Evolutionary conservation across 2,329 filamentous ascomycete species (phyloP).

Genomic region (Nannizziopsis arthrosporioides): DNA sequence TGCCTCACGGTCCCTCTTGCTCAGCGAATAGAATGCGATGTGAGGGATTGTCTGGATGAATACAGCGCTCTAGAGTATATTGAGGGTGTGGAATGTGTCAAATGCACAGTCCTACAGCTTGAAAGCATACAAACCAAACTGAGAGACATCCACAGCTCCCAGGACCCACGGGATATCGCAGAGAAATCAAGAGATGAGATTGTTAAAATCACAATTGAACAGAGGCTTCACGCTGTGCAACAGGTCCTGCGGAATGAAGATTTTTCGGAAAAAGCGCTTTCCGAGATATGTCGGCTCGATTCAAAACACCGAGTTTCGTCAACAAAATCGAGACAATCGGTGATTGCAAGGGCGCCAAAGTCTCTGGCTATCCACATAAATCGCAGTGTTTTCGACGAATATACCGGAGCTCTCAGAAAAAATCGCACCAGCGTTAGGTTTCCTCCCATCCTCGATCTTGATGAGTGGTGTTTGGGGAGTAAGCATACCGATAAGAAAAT

Average conservation of each 20-base stretch:
- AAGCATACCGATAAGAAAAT: conserved; percentile 19
- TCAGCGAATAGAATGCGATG: conserved; percentile 51
- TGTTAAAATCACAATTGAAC: conserved; percentile 31
- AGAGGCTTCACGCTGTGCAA: conserved; percentile 55
- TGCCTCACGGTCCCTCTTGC: conserved; percentile 80
- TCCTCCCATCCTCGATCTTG: conserved; percentile 60
- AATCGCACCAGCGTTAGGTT: conserved; percentile 72
- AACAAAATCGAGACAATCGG: conserved; percentile 82
- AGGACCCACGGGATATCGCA: conserved; percentile 22
- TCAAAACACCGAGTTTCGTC: conserved; percentile 58
- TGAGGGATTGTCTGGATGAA: conserved; percentile 69
- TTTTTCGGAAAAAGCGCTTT: conserved; percentile 58
- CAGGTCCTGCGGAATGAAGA: conserved; percentile 66
- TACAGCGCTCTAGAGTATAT: conserved; percentile 79
- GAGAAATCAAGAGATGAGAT: conserved; percentile 22
- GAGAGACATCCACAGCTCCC: conserved; percentile 23
- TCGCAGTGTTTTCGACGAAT: conserved; percentile 78
- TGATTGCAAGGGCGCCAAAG: conserved; percentile 69
- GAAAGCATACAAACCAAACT: conserved; percentile 40
- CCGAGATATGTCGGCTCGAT: conserved; percentile 53
- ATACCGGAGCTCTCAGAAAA: conserved; percentile 66
- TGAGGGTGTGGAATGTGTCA: conserved; percentile 78
- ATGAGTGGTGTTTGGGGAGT: conserved; percentile 72
- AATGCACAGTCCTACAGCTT: conserved; percentile 64
- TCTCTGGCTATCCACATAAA: conserved; percentile 82